Evolutionary conservation across 2,329 filamentous ascomycete genomes (phyloP).

Genomic region (Fonsecaea erecta): DNA sequence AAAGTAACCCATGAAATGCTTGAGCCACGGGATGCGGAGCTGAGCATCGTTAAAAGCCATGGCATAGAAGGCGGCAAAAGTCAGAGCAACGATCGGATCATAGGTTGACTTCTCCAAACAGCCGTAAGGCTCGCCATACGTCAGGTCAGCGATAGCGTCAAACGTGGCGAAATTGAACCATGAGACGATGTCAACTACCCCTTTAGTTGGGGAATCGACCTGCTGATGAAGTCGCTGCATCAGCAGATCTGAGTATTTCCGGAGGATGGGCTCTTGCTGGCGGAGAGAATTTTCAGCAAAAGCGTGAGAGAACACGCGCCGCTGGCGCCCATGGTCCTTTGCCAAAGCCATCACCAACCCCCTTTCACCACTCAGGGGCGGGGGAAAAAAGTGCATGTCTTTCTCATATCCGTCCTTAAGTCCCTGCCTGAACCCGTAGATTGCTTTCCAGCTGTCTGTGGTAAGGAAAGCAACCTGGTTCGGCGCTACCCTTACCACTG

Average conservation of each 20-base stretch:
- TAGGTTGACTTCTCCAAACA: background rate
- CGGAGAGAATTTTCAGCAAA: background rate
- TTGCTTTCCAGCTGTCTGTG: no score
- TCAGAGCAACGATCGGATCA: background rate
- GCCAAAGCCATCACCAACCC: no score
- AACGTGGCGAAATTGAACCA: background rate
- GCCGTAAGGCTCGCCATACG: background rate
- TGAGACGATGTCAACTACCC: background rate
- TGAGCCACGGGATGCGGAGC: background rate
- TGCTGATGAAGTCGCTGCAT: background rate
- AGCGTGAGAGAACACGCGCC: background rate
- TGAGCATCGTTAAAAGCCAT: background rate
- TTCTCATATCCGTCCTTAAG: no score
- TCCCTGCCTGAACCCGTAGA: no score
- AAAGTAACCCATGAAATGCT: background rate
- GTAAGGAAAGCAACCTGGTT: no score
- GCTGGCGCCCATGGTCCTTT: background rate
- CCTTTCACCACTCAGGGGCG: no score
- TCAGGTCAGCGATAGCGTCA: background rate
- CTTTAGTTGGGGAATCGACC: background rate
- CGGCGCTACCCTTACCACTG: no score
- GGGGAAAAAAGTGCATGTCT: no score
- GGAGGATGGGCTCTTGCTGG: background rate
- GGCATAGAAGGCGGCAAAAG: background rate
- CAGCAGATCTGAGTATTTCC: background rate